phyloP scores from a whole-genome alignment of 441 rosid species.

The Eutrema salsugineum region DNA sequence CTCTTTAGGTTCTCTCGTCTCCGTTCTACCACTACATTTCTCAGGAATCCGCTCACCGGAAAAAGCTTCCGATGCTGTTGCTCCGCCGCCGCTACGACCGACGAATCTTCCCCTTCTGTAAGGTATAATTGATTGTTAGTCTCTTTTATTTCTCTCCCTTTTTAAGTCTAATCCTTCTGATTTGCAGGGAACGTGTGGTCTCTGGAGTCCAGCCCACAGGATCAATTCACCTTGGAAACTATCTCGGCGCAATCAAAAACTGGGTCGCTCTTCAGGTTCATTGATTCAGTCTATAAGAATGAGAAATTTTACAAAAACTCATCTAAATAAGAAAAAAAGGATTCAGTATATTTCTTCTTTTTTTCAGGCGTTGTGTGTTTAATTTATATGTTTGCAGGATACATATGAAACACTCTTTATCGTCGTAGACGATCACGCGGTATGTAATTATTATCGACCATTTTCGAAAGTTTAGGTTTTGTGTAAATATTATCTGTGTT shows the following conservation, averaged over 20 bases:
- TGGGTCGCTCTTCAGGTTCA: conserved; percentile 84
- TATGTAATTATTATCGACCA: conserved; percentile 32
- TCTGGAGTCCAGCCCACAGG: conserved; percentile 98
- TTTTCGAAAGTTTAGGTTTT: background rate
- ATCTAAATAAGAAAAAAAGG: background rate
- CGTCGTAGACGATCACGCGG: conserved; percentile 90
- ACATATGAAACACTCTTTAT: conserved; percentile 81
- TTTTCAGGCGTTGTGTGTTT: background rate
- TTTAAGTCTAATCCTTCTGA: background rate
- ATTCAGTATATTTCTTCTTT: background rate
- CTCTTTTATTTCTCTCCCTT: background rate
- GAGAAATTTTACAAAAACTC: background rate
- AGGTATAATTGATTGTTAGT: background rate
- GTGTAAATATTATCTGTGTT: background rate
- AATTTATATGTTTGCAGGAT: conserved; percentile 48
- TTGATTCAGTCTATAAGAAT: background rate
- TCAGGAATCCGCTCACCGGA: conserved; percentile 19
- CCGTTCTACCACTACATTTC: background rate
- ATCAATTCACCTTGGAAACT: conserved; percentile 85
- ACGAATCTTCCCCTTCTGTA: conserved; percentile 43
- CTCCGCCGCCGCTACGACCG: conserved; percentile 5
- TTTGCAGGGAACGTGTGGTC: conserved; percentile 69
- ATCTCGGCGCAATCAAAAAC: conserved; percentile 90
- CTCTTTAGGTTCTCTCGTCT: conserved; percentile 26
- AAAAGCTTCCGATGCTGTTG: conserved; percentile 44